phyloP scores from a whole-genome alignment of 352 stramenopile species.

The Pythium myriotylum region DNA sequence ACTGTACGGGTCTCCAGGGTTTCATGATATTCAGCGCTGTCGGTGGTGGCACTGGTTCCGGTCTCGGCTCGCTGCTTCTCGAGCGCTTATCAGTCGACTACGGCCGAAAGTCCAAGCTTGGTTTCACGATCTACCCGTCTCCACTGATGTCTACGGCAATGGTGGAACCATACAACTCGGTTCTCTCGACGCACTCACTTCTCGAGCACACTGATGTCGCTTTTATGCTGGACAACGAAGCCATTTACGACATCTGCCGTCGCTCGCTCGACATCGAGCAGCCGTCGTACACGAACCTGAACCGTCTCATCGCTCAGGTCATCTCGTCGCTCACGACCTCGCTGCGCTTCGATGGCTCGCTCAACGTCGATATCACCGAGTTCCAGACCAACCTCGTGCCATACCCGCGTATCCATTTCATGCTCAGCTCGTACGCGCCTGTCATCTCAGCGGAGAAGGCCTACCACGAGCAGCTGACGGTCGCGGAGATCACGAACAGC shows the following conservation, averaged over 20 bases:
- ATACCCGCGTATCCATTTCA: slow-evolving; percentile 99
- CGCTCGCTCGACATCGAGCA: slow-evolving; percentile 82
- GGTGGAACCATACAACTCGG: slow-evolving; percentile 99
- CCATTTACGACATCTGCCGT: too few species aligned
- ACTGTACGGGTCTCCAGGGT: slow-evolving; percentile 96
- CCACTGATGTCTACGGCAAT: slow-evolving; percentile 96
- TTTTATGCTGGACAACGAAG: slow-evolving; percentile 98
- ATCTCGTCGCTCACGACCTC: slow-evolving; percentile 94
- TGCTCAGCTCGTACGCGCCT: slow-evolving; percentile 98
- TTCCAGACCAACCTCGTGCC: slow-evolving; percentile 99
- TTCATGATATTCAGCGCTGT: slow-evolving; percentile 98
- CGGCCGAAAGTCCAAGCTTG: slow-evolving; percentile 97
- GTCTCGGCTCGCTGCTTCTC: slow-evolving; percentile 96
- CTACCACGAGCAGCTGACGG: too few species aligned
- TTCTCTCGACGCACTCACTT: slow-evolving; percentile 97
- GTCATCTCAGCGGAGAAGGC: slow-evolving; percentile 72
- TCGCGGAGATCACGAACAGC: too few species aligned
- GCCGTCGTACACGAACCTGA: slow-evolving; percentile 95
- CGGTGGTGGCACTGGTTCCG: slow-evolving; percentile 96
- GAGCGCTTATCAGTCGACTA: slow-evolving; percentile 97
- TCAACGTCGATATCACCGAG: slow-evolving; percentile 99
- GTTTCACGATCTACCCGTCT: slow-evolving; percentile 97
- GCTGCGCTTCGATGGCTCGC: slow-evolving; percentile 81
- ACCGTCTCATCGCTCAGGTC: slow-evolving; percentile 96
- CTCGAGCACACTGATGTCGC: slow-evolving; percentile 98